These are phyloP conservation scores for Escovopsis weberi DNA, from an alignment of 2,329 filamentous ascomycete species.

Conservation along the genomic window DNA sequence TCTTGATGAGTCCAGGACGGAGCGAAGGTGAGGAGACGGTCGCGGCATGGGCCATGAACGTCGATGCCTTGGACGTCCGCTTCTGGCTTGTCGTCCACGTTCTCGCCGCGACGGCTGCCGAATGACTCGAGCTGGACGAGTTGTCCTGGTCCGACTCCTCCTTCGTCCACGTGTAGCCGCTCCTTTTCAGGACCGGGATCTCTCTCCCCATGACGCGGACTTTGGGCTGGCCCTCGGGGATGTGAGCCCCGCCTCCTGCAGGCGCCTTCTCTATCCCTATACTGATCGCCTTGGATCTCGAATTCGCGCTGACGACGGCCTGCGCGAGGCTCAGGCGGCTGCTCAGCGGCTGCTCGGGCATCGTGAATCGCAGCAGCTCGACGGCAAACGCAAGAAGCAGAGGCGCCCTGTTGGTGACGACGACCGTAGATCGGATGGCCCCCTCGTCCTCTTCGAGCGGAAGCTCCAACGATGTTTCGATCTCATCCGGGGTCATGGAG, in stretches of 20 bases:
- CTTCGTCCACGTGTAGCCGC: constrained; percentile 44
- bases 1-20: constrained; percentile 28
- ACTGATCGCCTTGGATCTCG: constrained; percentile 58
- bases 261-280: constrained; percentile 55
- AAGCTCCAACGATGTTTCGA: constrained; percentile 48
- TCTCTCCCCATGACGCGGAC: constrained; percentile 60
- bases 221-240: constrained; percentile 61
- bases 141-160: too few relatives aligned
- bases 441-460: constrained; percentile 42
- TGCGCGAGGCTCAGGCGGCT: constrained; percentile 72
- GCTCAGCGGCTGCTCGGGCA: constrained; percentile 75
- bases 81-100: constrained; percentile 37
- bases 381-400: constrained; percentile 70
- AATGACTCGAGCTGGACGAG: constrained; percentile 5
- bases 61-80: constrained; percentile 37
- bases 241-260: constrained; percentile 43
- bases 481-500: constrained; percentile 36
- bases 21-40: constrained; percentile 23
- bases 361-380: constrained; percentile 59
- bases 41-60: constrained; percentile 40
- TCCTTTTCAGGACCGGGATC: constrained; percentile 60
- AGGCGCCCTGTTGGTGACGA: constrained; percentile 70
- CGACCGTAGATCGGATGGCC: constrained; percentile 37
- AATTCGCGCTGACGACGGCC: constrained; percentile 71
- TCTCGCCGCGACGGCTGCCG: constrained; percentile 7